Base-by-base conservation (phyloP, 176 grass and related monocot genomes). In the Areca catechu region DNA sequence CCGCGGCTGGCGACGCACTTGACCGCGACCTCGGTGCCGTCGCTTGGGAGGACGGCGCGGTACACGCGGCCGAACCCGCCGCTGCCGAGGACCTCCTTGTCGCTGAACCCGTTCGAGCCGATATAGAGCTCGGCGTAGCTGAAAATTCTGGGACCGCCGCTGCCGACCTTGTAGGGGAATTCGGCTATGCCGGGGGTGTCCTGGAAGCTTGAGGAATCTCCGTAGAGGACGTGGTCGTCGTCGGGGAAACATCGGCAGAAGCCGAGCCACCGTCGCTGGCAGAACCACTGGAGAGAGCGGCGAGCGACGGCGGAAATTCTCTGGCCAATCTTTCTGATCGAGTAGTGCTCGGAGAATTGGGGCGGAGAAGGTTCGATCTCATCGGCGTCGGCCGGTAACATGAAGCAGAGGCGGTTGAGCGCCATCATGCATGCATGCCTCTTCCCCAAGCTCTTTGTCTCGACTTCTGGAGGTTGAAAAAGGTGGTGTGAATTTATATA, bases 71-170 rank as follows among this genome's bases (percentile, higher is more conserved):
- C 90, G 47, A 95, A 95, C 0, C 90, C 85, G 3, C 90, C 90
- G 53, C 82, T 89, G 15, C 90, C 90, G 3, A 95, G 75, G 2
- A 95, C 59, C 70, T 89, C 79, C 15, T 73, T 63, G 15, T 86
- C 79, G 51, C 82, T 89, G 75, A 95, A 95, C 3, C 86, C 90
- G 37, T 69, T 81, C 2, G 90, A 84, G 5, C 77, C 82, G 37
- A 95, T 95, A 50, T 95, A 95, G 19, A 95, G 69, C 76, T 95
- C 90, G 10, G 90, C 73, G 67, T 89, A 95, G 72, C 82, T 86
- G 61, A 89, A 95, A 4, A 89, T 86, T 64, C 86, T 51, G 16
- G 90, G 90, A 50, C 80, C 75, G 0, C 66, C 74, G 4, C 69
- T 70, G 6, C 48, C 63, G 23, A 82, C 65, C 58, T 63, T 54